Percentiles rank a stretch among this genome's conserved stretches.
Evolutionary conservation across 129 eudicot species (phyloP).

Genomic region (Silybum marianum): DNA sequence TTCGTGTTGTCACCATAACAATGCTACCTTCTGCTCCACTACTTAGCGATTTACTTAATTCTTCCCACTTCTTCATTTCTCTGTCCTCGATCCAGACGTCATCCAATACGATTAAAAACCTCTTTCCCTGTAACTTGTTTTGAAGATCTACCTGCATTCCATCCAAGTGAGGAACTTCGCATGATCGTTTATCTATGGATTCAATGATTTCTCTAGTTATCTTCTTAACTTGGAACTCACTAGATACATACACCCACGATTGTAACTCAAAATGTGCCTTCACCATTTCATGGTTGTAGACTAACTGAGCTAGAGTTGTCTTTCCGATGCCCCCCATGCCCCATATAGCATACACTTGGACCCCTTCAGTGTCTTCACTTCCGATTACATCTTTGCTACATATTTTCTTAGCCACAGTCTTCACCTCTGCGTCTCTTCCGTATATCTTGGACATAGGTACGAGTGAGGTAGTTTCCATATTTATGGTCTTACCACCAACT

Average conservation of each 20-base stretch:
- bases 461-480: constrained; percentile 12
- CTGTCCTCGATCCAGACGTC: constrained; percentile 46
- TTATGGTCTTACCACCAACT: background rate
- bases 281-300: constrained; percentile 17
- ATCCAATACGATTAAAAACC: constrained; percentile 36
- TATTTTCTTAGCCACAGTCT: background rate
- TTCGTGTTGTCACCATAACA: constrained; percentile 33
- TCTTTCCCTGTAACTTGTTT: constrained; percentile 14
- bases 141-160: constrained; percentile 3
- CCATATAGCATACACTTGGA: constrained; percentile 9
- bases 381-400: constrained; percentile 7
- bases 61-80: constrained; percentile 12
- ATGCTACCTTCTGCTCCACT: constrained; percentile 29
- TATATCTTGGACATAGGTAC: background rate
- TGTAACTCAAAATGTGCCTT: background rate
- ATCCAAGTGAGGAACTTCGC: background rate
- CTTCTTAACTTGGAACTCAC: constrained; percentile 5
- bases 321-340: constrained; percentile 23
- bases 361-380: background rate
- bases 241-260: constrained; percentile 24
- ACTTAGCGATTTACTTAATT: constrained; percentile 23
- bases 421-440: constrained; percentile 2
- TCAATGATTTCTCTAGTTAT: background rate
- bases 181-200: constrained; percentile 1
- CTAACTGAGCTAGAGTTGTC: constrained; percentile 15